Base-by-base conservation (phyloP, 2,329 filamentous ascomycete species). In the Pseudogymnoascus sp. region DNA sequence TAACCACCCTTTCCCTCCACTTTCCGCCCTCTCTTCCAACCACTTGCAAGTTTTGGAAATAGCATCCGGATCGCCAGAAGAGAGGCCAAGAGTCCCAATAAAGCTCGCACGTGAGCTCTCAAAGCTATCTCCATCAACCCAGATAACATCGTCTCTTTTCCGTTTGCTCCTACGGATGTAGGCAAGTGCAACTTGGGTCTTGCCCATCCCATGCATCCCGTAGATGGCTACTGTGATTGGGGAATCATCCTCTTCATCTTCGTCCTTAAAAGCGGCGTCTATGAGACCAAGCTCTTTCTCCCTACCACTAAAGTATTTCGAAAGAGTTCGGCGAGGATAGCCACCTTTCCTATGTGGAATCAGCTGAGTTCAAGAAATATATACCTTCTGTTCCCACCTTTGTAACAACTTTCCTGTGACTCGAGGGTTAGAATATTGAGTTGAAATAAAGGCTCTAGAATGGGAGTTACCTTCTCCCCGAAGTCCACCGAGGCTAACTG, bases 121-220 rank as follows among this genome's bases (percentile, higher is more conserved):
- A 4, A 40, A 40, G 37, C 8, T 40, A 2, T 40, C n/a, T n/a
- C 37, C 37, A 9, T 40, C n/a, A 38, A 68, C 65, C 72, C 66
- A 73, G n/a, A 70, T 64, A 43, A 72, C 67, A 12, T 65, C 65
- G 23, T 72, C 66, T 61, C 63, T 73, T 16, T 59, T 63, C 14
- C 69, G 62, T 37, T 61, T 28, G 53, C 64, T 68, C 16, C 60
- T 62, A 59, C 70, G 68, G 12, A 69, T 71, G 59, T 70, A 74
- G 40, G 72, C 65, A 7, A 70, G 62, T 7, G 72, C 71, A 40
- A 74, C 62, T 62, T 72, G 69, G 2, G 73, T 72, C 62, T 75
- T 75, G 2, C 72, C 68, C 16, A 69, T 66, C 3, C 68, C 69
- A 28, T 68, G 68, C 40, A 69, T 62, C 14, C 69, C 68, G 43